Evolutionary conservation across 768 basidiomycete species (phyloP), one percentile per base, ranked within the genome.

Genomic region (Lentinula sp.): DNA sequence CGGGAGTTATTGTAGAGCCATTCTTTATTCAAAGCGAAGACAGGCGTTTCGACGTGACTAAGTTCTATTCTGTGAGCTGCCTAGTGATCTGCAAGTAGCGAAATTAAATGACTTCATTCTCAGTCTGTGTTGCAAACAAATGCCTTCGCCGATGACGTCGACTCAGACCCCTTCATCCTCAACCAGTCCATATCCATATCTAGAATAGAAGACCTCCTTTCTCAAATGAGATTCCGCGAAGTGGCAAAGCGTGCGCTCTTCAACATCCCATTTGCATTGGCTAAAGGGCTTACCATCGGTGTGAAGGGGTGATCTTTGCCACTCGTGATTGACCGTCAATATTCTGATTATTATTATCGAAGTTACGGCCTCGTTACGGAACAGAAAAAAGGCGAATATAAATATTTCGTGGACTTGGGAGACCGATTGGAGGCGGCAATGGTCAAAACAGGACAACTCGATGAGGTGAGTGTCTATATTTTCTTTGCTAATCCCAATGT

Each of bases 341-440:
- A 54, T 45, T n/a, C 59, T 49, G 57, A 16, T 55, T 61, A 32
- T 55, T 61, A 32, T 62, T 18, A 13, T 51, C 46, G 16, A 65
- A 97, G 94, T 51, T 99, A 96, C 71, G 88, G 91, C 8, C 73
- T 96, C 48, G 81, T 98, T 15, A 91, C 91, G 1, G 88, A 95
- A 68, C 93, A 95, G 73, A 90, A 83, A 71, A 95, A 89, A 72
- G 90, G 91, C 0, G 58, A 79, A 4, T 90, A 93, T 71, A 89
- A 85, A 68, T 91, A 93, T 68, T 95, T 97, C 62, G 82, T 85
- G 39, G 92, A 91, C 67, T 80, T 84, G 61, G 93, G 85, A 51
- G 87, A 87, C 68, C 78, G 79, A 62, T 88, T 86, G 87, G 90
- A 89, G 66, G 87, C 91, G 56, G 93, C 88, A 0, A 76, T 79